Evolutionary conservation across 2,329 filamentous ascomycete genomes (phyloP), one percentile per base, ranked within the genome.

Genomic region (Neofusicoccum kwambonambiense): DNA sequence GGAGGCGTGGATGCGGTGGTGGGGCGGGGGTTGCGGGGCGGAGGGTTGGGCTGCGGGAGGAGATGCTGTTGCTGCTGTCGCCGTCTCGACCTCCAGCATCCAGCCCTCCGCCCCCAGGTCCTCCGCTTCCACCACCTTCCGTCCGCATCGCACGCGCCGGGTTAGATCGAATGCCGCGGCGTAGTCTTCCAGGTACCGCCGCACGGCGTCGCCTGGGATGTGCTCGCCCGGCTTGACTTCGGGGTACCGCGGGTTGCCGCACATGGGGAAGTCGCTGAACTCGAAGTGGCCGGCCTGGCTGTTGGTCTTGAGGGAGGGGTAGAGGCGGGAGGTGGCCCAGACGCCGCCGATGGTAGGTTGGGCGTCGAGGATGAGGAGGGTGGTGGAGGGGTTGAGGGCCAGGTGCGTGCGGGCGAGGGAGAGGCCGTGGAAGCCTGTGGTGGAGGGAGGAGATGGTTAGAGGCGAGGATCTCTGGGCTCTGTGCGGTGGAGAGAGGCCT

Each of bases 191-290:
- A 90, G 75, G 71, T 90, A 90, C 0, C 74, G 68, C 69, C 89
- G 83, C 58, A 89, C 75, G 2, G 84, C 80, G 1, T 79, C 69
- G 0, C 86, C 88, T 0, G 87, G 83, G 57, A 90, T 86, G 72
- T 90, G 87, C 49, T 87, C 74, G 11, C 84, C 83, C 0, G 72
- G 68, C 45, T 80, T 77, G 50, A 83, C 78, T 3, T 61, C 44
- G 1, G 69, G 69, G 4, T 52, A 52, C 12, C 34, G 50, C 34
- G 50, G 50, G n/a, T 19, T 52, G 34, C 50, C 50, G 2, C 37
- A 27, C 72, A 76, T 73, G 4, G 74, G 72, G 47, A 72, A 65
- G 69, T 78, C 79, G 37, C 73, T 73, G 51, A 75, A 81, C 70
- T 81, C 78, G 27, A 73, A 75, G 37, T 73, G 74, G n/a, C 74